Percentiles rank a stretch among this genome's conserved stretches.
Conservation (phyloP, 2,329 filamentous ascomycete genomes). For the Eutypa lata region DNA sequence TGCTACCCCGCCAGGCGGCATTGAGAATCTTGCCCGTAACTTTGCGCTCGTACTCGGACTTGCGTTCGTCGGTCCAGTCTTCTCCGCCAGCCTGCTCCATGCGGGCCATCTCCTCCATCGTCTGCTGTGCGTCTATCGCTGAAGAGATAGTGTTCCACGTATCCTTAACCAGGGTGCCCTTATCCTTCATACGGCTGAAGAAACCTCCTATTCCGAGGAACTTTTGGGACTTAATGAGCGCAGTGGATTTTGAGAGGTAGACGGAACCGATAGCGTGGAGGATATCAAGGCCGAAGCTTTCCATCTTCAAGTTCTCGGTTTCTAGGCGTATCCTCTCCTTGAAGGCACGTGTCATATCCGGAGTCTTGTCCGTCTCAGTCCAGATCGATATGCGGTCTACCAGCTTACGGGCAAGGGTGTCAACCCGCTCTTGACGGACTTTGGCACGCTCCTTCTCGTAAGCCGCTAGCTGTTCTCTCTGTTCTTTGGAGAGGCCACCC, state of each 20-base stretch:
- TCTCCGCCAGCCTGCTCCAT: slow-evolving; percentile 92
- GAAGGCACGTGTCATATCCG: slow-evolving; percentile 83
- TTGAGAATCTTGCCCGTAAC: slow-evolving; percentile 98
- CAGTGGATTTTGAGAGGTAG: slow-evolving; percentile 83
- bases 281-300: slow-evolving; percentile 95
- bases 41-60: slow-evolving; percentile 88
- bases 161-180: slow-evolving; percentile 94
- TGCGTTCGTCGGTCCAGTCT: slow-evolving; percentile 97
- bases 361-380: slow-evolving; percentile 92
- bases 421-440: slow-evolving; percentile 85
- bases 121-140: slow-evolving; percentile 95
- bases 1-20: slow-evolving; percentile 92
- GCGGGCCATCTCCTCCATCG: slow-evolving; percentile 98
- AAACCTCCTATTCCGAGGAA: slow-evolving; percentile 95
- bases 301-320: slow-evolving; percentile 98
- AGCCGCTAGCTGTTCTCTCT: slow-evolving; percentile 84
- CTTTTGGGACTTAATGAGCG: slow-evolving; percentile 90
- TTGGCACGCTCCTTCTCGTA: slow-evolving; percentile 82
- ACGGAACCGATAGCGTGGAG: slow-evolving; percentile 90
- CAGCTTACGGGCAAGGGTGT: slow-evolving; percentile 79
- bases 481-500: slow-evolving; percentile 81
- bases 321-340: slow-evolving; percentile 92
- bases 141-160: slow-evolving; percentile 97
- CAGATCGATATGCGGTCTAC: slow-evolving; percentile 87
- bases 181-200: slow-evolving; percentile 91